Base-by-base conservation (phyloP, 208 protist species). In the Wallacemonas sp. region DNA sequence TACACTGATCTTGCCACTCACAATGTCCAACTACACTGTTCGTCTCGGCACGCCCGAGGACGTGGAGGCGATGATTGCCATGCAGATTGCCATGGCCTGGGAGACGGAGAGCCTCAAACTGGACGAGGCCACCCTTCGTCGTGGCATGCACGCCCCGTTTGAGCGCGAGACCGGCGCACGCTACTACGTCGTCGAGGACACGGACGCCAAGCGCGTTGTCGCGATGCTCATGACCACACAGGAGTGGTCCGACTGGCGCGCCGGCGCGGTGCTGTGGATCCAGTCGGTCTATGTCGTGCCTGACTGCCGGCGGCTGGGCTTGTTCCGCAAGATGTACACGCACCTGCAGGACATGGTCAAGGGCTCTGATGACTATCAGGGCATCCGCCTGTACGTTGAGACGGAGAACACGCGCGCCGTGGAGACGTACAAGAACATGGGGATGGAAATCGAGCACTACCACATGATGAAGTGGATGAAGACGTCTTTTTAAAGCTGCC, bases 391-490 rank as follows among this genome's bases (percentile, higher is more conserved):
- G 11, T 88, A 85, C 61, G 81, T 87, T 33, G 79, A 86, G 70
- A 70, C 70, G 34, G 70, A 72, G 48, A 92, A 88, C 55, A 41
- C 36, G 36, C 61, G 61, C 16, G 81, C 85, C 29, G 79, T 64
- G 33, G 67, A 34, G 32, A 68, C 70, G 38, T 88, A 92, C 66
- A 36, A 66, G 21, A 71, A 56, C 11, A 32, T 88, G 57, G 85
- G 85, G 0, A 88, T 92, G 81, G 57, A 68, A 41, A 68, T 70
- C 61, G 85, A 88, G 61, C 79, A 92, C 68, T 87, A 88, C 68
- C 29, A 81, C 64, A 84, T 88, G 74, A 88, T 92, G 85, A 81
- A 85, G 38, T 87, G 81, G 80, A 85, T 77, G 73, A 92, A 92
- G 68, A 55, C 65, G 23, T 21, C 43, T 52, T 77, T 83, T 65